A percentile compares a stretch with the other conserved stretches of the same genome.
phyloP scores from a whole-genome alignment of 116 monocot genomes.

The Iris pallida region DNA sequence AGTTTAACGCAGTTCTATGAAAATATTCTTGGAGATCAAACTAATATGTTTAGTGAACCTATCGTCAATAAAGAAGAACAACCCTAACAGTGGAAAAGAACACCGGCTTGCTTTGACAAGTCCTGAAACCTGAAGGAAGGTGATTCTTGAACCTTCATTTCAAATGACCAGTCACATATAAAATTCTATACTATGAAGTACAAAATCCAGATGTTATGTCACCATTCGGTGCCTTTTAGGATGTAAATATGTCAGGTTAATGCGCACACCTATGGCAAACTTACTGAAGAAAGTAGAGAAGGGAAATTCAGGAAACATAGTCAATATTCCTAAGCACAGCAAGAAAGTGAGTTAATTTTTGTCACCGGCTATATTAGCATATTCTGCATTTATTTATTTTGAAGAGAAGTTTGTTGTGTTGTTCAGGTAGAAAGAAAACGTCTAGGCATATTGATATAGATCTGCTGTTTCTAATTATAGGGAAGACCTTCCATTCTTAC shows the following conservation, averaged over 20 bases:
- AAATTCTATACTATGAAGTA: neutral
- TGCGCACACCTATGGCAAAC: slow-evolving; percentile 69
- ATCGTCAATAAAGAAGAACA: slow-evolving; percentile 77
- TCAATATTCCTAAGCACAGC: slow-evolving; percentile 66
- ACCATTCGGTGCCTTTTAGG: slow-evolving; percentile 34
- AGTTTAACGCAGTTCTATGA: neutral
- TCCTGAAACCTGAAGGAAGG: slow-evolving; percentile 60
- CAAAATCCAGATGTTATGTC: neutral
- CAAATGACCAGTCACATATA: neutral
- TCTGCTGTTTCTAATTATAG: no score
- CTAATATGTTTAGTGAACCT: neutral
- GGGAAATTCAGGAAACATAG: slow-evolving; percentile 25
- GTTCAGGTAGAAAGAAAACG: no score
- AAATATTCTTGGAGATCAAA: neutral
- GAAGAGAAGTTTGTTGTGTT: no score
- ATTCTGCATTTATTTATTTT: no score
- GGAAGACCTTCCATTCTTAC: no score
- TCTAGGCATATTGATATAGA: no score
- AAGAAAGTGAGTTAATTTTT: slow-evolving; percentile 37
- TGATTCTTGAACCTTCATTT: slow-evolving; percentile 7
- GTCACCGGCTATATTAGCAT: no score
- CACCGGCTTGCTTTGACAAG: slow-evolving; percentile 33
- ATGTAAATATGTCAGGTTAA: slow-evolving; percentile 47
- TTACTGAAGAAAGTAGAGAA: slow-evolving; percentile 69
- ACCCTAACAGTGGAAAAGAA: slow-evolving; percentile 44